Conservation (phyloP, 2,329 filamentous ascomycete genomes). For the Lecanoromycetidae sp. region DNA sequence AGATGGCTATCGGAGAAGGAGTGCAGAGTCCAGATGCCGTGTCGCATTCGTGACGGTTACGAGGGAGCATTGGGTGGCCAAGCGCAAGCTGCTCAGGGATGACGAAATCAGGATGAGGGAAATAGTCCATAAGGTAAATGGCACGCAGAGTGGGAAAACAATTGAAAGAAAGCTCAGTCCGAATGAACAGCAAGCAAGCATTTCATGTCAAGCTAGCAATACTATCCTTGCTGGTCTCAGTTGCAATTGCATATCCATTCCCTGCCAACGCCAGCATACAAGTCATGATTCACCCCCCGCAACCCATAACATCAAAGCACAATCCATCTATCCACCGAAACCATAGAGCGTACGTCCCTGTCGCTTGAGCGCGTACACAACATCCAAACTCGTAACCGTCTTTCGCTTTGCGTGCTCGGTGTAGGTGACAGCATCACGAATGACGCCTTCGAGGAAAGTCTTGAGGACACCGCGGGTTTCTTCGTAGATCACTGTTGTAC, state of each 20-base stretch:
- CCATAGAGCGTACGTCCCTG: conserved; percentile 56
- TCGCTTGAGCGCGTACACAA: conserved; percentile 52
- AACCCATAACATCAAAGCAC: not conserved
- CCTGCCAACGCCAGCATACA: conserved; percentile 2
- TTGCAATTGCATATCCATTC: not conserved
- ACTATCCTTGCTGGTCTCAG: no score
- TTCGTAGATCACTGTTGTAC: conserved; percentile 59
- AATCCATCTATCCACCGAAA: conserved; percentile 47
- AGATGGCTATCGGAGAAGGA: no score
- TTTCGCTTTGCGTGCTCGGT: conserved; percentile 74
- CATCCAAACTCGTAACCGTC: conserved; percentile 52
- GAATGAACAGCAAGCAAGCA: not conserved
- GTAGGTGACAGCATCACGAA: conserved; percentile 68
- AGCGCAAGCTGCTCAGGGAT: no score
- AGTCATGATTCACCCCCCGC: not conserved
- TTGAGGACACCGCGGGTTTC: conserved; percentile 73
- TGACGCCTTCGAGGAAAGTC: conserved; percentile 73
- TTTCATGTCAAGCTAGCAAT: not conserved
- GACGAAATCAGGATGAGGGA: no score
- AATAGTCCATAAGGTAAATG: not conserved
- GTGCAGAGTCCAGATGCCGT: no score
- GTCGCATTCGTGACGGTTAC: no score
- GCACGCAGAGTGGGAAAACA: no score
- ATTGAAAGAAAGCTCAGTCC: not conserved
- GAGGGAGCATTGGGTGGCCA: no score